Conservation (phyloP, 305 asterid species). For the Solanum hybrid region DNA sequence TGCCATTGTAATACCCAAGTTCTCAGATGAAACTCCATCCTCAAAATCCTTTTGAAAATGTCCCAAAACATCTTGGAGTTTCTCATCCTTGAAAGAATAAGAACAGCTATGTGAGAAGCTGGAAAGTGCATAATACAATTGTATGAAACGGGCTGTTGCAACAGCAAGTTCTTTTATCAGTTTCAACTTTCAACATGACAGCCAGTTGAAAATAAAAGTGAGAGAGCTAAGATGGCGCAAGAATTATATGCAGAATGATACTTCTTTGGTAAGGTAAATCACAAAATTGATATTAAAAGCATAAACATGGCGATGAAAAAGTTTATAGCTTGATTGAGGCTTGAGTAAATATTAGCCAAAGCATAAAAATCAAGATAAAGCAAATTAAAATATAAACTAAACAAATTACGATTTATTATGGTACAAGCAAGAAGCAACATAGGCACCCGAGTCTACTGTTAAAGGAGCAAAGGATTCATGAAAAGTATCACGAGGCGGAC, state of each 20-base stretch:
- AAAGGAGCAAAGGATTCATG: neutral
- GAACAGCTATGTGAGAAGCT: neutral
- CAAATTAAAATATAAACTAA: neutral
- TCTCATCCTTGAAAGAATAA: constrained; percentile 50
- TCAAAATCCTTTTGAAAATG: constrained; percentile 81
- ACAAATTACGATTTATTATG: neutral
- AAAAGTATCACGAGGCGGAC: neutral
- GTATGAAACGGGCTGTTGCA: neutral
- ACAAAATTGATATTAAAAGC: neutral
- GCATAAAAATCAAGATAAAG: neutral
- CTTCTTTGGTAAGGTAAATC: neutral
- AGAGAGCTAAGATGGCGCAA: neutral
- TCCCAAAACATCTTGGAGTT: constrained; percentile 61
- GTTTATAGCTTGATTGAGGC: neutral
- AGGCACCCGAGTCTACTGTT: neutral
- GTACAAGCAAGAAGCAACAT: neutral
- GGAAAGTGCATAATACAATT: neutral
- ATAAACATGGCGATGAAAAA: neutral
- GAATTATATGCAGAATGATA: neutral
- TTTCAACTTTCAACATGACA: neutral
- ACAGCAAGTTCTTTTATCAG: neutral
- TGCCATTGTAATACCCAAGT: constrained; percentile 40
- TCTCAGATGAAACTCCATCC: constrained; percentile 76
- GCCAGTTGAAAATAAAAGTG: neutral
- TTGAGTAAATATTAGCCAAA: neutral